Conservation (phyloP, 805 yeast species). For the Diddensiella transvaalensis region DNA sequence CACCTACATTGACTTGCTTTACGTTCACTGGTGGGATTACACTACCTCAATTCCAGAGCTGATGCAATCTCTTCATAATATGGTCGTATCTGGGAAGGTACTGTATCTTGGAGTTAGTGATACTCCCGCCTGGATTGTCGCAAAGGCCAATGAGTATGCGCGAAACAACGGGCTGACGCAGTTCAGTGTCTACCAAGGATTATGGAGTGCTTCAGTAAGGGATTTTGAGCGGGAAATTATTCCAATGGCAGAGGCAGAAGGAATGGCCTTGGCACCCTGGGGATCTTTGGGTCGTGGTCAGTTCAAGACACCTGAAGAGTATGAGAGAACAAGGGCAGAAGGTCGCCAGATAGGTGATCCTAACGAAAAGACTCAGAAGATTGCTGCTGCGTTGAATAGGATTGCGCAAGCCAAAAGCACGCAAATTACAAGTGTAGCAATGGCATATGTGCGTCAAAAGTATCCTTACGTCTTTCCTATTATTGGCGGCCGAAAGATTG, state of each 20-base stretch:
- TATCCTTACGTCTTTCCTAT: conserved; percentile 24
- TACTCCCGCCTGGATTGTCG: conserved; percentile 55
- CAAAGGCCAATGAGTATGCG: conserved; percentile 49
- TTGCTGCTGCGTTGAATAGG: conserved; percentile 5
- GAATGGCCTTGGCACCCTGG: conserved; percentile 30
- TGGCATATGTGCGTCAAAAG: conserved; percentile 26
- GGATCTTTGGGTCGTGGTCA: conserved; percentile 26
- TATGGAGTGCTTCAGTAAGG: conserved; percentile 41
- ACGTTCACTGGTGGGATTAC: conserved; percentile 54
- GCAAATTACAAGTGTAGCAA: conserved; percentile 18
- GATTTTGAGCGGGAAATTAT: conserved; percentile 28
- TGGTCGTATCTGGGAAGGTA: conserved; percentile 44
- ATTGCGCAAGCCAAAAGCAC: conserved; percentile 6
- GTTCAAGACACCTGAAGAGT: conserved; percentile 21
- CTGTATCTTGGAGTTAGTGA: conserved; percentile 64
- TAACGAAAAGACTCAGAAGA: not conserved
- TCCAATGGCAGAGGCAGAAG: conserved; percentile 27
- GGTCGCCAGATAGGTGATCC: not conserved
- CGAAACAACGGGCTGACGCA: conserved; percentile 55
- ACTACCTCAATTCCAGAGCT: conserved; percentile 42
- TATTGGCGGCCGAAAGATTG: conserved; percentile 26
- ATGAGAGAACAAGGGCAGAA: not conserved
- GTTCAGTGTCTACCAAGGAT: conserved; percentile 58
- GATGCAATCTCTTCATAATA: conserved; percentile 55
- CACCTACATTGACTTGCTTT: conserved; percentile 49